Evolutionary conservation across 108 stramenopile genomes (phyloP).

Genomic region (Nannochloropsis oceanica): DNA sequence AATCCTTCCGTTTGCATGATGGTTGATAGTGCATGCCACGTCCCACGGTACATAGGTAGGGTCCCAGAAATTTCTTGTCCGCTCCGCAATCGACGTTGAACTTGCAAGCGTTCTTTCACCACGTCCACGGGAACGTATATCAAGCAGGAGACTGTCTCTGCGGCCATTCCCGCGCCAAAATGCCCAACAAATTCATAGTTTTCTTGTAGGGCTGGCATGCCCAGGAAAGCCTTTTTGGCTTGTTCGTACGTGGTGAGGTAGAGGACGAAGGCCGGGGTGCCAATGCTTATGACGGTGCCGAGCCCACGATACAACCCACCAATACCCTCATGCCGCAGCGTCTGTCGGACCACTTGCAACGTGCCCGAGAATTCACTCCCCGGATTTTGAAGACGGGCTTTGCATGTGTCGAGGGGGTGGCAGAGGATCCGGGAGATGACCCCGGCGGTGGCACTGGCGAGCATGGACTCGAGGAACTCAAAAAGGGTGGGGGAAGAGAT

Average conservation of each 20-base stretch:
- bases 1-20: constrained; percentile 63
- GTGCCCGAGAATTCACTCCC: constrained; percentile 18
- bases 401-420: constrained; percentile 50
- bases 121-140: constrained; percentile 96
- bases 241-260: constrained; percentile 84
- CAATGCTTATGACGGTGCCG: constrained; percentile 65
- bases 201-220: neutral
- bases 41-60: constrained; percentile 46
- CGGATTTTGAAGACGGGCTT: constrained; percentile 40
- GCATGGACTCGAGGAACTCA: neutral
- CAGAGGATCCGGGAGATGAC: constrained; percentile 34
- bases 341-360: constrained; percentile 23
- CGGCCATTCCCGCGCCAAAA: constrained; percentile 27
- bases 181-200: constrained; percentile 1
- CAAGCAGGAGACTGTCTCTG: constrained; percentile 50
- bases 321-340: constrained; percentile 55
- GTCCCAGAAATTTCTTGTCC: neutral
- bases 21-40: constrained; percentile 56
- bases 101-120: constrained; percentile 89
- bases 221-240: constrained; percentile 37
- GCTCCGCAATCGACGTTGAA: constrained; percentile 39
- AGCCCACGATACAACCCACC: constrained; percentile 78
- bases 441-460: constrained; percentile 35
- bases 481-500: neutral
- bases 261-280: constrained; percentile 76